Base-by-base conservation (phyloP, 192 early-diverging fungal species). In the Umbelopsis vinacea region DNA sequence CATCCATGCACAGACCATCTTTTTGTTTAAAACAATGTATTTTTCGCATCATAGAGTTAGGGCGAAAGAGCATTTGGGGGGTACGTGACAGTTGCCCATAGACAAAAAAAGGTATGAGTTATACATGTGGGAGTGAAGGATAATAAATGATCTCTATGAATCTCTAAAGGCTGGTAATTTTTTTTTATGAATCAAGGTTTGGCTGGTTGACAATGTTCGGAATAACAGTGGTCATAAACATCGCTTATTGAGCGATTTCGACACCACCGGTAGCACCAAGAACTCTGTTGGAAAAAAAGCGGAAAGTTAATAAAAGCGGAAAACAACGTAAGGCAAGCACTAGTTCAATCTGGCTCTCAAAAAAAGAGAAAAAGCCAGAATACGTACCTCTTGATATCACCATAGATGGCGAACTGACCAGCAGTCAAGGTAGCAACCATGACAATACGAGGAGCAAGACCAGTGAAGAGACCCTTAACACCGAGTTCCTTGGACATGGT, bases 401-500 rank as follows among this genome's bases (percentile, higher is more conserved):
- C 79, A 70, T 87, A 89, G 82, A 90, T 89, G 69, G 86, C 89
- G 73, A 90, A 90, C 78, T 90, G 87, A 75, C 83, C 84, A 69
- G 88, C 87, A 54, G 89, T 90, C 69, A 89, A 80, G 66, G 86
- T 82, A 75, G 84, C 85, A 72, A 91, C 85, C 87, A 91, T 89
- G 76, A 89, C 86, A 76, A 85, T 80, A 87, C 89, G 87, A 77
- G 89, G 82, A 77, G 80, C 86, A 26, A 88, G 75, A 73, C 89
- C 89, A 70, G 85, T 71, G 82, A 83, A 87, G 43, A 91, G 85
- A 76, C 84, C 83, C 52, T 76, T 71, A 70, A 80, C 79, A 78
- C 89, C 89, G 72, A 79, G 71, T 74, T 87, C 83, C 45, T 75
- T 63, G 54, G 86, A 83, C 66, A 89, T 71, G 50, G 70, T 72